Evolutionary conservation across 2,329 filamentous ascomycete genomes (phyloP), one percentile per base, ranked within the genome.

Genomic region (Pyrenophora teres): DNA sequence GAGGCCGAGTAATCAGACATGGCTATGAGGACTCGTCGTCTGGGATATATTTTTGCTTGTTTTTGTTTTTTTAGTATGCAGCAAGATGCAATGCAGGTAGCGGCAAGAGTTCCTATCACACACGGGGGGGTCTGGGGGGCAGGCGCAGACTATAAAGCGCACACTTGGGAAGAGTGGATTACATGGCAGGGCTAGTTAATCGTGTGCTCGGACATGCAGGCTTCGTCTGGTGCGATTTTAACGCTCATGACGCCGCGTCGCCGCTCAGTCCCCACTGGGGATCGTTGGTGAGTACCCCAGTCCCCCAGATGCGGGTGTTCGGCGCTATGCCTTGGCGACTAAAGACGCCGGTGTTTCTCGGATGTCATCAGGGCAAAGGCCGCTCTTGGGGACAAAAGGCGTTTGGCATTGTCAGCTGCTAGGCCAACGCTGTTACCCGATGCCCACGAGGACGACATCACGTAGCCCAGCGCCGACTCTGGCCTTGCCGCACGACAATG

Each of bases 1-100:
- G 70, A 73, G 37, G 56, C 68, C 45, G 70, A 73, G 52, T 65
- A 72, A 18, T 74, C 71, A 52, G 71, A 74, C 71, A 74, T 74
- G 67, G 60, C 57, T 57, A 42, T 49, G 30, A 37, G 50, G 31
- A 58, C 52, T 55, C 44, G 50, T 56, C 47, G 48, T 59, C 54
- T 50, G 50, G 30, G 9, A 8, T 2, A 6, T 30, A 7, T 27
- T 27, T 9, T 27, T 27, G 6, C 12, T 2, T 30, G 2, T 30
- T 30, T 6, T 13, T 30, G 3, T 30, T 50, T 36, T 40, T 31
- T 31, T 21, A 55, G 51, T 46, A 56, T 46, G 46, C 52, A 53
- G 54, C 54, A 60, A 56, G 47, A 49, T 49, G 47, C 30, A 31
- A 48, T 47, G 49, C 52, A 48, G 30, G 50, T 56, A 52, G 52